Conservation (phyloP, 2,329 filamentous ascomycete genomes). For the Aspergillus spinulosporus region DNA sequence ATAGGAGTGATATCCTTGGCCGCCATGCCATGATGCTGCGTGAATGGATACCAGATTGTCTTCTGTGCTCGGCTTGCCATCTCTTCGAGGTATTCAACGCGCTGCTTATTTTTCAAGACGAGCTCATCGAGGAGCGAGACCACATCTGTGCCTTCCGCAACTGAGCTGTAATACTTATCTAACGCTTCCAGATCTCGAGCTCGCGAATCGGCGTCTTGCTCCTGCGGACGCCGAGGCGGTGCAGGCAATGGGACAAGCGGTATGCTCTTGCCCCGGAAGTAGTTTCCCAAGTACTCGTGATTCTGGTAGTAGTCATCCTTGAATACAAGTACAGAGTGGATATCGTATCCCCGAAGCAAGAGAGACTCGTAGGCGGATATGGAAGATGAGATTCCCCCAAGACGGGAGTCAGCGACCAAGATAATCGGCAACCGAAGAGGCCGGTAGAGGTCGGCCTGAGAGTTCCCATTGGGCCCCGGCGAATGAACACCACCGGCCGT, state of each 20-base stretch:
- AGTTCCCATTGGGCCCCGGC: constrained; percentile 71
- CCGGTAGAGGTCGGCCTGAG: constrained; percentile 76
- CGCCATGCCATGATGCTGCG: constrained; percentile 68
- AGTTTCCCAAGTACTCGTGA: constrained; percentile 64
- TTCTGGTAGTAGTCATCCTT: constrained; percentile 67
- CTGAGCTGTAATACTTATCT: constrained; percentile 62
- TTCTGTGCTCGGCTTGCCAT: constrained; percentile 63
- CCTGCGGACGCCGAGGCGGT: constrained; percentile 55
- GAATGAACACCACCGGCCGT: constrained; percentile 82
- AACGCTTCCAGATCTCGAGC: constrained; percentile 59
- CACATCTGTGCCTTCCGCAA: constrained; percentile 44
- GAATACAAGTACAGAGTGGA: constrained; percentile 70
- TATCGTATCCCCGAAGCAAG: constrained; percentile 71
- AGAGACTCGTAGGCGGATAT: constrained; percentile 80
- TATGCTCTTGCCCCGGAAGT: constrained; percentile 64
- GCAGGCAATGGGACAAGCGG: constrained; percentile 57
- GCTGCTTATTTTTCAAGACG: constrained; percentile 53
- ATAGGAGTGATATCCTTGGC: constrained; percentile 68
- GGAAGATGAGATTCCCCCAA: constrained; percentile 78
- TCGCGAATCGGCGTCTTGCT: constrained; percentile 31
- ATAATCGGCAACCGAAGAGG: constrained; percentile 72
- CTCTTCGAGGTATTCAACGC: constrained; percentile 60
- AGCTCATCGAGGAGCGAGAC: constrained; percentile 54
- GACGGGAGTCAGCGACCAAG: constrained; percentile 70
- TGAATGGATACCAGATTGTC: constrained; percentile 84